Conservation (phyloP, 2,329 filamentous ascomycete species). For the Chaetomiaceae sp. region DNA sequence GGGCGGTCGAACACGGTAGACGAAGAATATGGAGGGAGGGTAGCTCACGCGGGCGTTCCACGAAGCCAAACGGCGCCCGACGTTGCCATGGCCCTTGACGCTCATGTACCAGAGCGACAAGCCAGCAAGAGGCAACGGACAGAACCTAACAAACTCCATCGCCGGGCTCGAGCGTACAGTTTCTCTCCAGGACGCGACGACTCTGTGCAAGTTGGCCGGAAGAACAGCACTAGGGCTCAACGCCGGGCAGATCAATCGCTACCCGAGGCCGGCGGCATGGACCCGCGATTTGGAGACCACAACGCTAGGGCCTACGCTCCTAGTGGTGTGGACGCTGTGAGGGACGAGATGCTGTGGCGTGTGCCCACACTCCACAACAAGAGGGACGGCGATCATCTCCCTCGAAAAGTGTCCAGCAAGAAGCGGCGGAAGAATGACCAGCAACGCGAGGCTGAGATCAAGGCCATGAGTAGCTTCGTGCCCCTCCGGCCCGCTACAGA, state of each 20-base stretch:
- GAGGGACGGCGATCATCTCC: conserved; percentile 53
- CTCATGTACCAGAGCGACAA: conserved; percentile 23
- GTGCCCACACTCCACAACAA: conserved; percentile 58
- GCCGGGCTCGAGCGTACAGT: conserved; percentile 51
- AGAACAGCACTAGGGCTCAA: conserved; percentile 25
- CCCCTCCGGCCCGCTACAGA: conserved; percentile 61
- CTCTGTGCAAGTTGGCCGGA: conserved; percentile 41
- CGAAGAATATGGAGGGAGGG: conserved; percentile 35
- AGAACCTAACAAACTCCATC: conserved; percentile 47
- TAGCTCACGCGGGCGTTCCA: conserved; percentile 28
- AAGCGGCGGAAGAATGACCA: conserved; percentile 72
- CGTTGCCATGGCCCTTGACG: conserved; percentile 15
- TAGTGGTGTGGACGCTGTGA: conserved; percentile 15
- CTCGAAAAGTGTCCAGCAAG: conserved; percentile 71
- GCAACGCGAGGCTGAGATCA: conserved; percentile 81
- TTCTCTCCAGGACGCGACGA: conserved; percentile 60
- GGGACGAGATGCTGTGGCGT: conserved; percentile 34
- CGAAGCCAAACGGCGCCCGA: conserved; percentile 36
- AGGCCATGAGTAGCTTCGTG: conserved; percentile 70
- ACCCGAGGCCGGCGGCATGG: conserved; percentile 15
- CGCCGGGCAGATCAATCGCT: conserved; percentile 31
- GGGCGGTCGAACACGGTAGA: conserved; percentile 50
- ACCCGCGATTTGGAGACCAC: too few species aligned
- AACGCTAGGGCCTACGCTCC: conserved; percentile 16
- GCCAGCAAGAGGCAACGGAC: conserved; percentile 40